Percentiles rank a stretch among this genome's conserved stretches.
phyloP scores from a whole-genome alignment of 306 rosid species.

The Ammopiptanthus mongolicus region DNA sequence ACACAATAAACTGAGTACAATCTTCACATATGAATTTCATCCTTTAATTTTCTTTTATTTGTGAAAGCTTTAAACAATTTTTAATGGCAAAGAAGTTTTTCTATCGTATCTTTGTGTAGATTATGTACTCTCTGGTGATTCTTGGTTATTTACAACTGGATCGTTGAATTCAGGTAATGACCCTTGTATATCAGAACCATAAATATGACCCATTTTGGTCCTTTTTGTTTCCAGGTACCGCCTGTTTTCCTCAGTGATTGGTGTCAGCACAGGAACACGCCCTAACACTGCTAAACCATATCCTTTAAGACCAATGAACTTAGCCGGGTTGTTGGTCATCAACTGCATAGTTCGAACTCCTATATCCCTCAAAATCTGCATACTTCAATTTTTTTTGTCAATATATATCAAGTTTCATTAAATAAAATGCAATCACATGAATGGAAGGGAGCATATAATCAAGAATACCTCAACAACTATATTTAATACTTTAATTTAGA shows the following conservation, averaged over 20 bases:
- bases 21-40: background rate
- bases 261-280: slow-evolving; percentile 76
- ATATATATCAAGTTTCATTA: background rate
- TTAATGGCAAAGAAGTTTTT: background rate
- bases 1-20: background rate
- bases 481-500: background rate
- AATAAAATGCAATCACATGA: background rate
- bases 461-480: background rate
- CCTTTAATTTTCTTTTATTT: background rate
- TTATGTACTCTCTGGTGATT: background rate
- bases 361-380: slow-evolving; percentile 68
- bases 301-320: slow-evolving; percentile 70
- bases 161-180: slow-evolving; percentile 33
- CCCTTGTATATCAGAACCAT: slow-evolving; percentile 66
- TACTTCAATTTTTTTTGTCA: background rate
- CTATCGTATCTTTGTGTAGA: background rate
- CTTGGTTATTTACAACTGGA: slow-evolving; percentile 29
- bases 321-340: slow-evolving; percentile 88
- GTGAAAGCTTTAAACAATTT: background rate
- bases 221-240: slow-evolving; percentile 73
- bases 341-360: slow-evolving; percentile 75
- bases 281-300: slow-evolving; percentile 82
- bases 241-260: slow-evolving; percentile 72
- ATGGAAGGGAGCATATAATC: background rate
- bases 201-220: slow-evolving; percentile 86